Evolutionary conservation across 257 asterid species (phyloP).

Genomic region (Salvia splendens): DNA sequence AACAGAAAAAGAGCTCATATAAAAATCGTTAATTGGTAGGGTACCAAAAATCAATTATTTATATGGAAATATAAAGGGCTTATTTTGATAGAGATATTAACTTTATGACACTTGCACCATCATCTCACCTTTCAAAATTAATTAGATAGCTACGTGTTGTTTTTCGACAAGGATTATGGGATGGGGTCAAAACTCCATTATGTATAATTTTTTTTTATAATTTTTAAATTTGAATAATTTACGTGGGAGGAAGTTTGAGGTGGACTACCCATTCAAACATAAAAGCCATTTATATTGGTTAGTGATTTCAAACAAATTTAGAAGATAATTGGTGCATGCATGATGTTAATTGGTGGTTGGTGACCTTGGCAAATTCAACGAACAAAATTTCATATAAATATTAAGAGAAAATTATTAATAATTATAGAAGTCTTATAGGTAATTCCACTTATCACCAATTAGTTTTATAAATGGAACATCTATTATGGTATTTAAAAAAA

Average conservation of each 20-base stretch:
- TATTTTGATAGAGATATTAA: conserved; percentile 43
- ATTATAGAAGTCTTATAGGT: too few relatives aligned
- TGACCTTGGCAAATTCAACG: neutral
- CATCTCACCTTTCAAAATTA: conserved; percentile 34
- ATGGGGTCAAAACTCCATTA: conserved; percentile 29
- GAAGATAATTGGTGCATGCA: neutral
- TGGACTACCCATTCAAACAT: conserved; percentile 16
- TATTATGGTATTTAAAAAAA: too few relatives aligned
- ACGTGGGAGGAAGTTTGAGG: conserved; percentile 23
- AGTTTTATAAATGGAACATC: too few relatives aligned
- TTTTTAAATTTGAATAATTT: neutral
- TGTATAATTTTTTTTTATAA: neutral
- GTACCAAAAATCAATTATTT: neutral
- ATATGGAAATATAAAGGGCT: conserved; percentile 28
- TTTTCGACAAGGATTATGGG: conserved; percentile 34
- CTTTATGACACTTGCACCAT: conserved; percentile 37
- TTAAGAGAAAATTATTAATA: too few relatives aligned
- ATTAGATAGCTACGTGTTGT: conserved; percentile 35
- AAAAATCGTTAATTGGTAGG: conserved; percentile 31
- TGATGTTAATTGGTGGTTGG: conserved; percentile 17
- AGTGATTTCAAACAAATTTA: conserved; percentile 13
- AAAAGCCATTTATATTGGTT: neutral
- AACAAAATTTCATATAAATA: too few relatives aligned
- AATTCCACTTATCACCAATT: too few relatives aligned
- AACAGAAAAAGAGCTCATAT: conserved; percentile 44